Evolutionary conservation across 2,329 filamentous ascomycete genomes (phyloP), one percentile per base, ranked within the genome.

Genomic region (Pseudohalonectria lignicola): DNA sequence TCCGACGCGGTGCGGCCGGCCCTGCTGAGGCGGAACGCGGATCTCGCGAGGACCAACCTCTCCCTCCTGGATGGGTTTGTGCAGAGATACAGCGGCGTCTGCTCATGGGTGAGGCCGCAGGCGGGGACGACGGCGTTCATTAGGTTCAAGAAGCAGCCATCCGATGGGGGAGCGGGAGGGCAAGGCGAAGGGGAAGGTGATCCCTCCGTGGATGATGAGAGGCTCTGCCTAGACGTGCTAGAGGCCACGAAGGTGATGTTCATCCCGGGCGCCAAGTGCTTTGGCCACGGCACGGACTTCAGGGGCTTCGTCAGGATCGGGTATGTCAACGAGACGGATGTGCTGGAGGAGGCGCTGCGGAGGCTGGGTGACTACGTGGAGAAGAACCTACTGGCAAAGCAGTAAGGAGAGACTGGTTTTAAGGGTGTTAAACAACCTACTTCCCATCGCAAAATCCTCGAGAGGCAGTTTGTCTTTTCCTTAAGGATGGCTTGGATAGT

Each of bases 61-160:
- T 69, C 61, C 4, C 51, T 86, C 6, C 54, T 90, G n/a, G 75
- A 79, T 41, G 64, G 61, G 2, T 90, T 86, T 45, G 65, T 88
- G 4, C 66, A 77, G 20, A 69, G 72, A 37, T 72, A 87, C 51
- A 64, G 69, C 29, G 69, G 71, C 44, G 67, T 74, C 6, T 81
- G 76, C 48, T 70, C 71, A 2, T 92, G 82, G 82, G 67, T 78
- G 4, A 82, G 76, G 55, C 86, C 86, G 2, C 74, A 74, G 5
- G 85, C 83, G 1, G 86, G 86, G 0, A 93, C 85, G 2, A 90
- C 82, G 8, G 82, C 82, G 0, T 84, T 93, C 50, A 61, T 93
- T 40, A 76, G 72, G 48, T 86, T 93, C 46, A 66, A 64, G 38
- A 66, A 69, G 36, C 69, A 71, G 33, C 75, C 71, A 0, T 9